Percentiles rank a stretch among this genome's conserved stretches.
phyloP scores from a whole-genome alignment of 176 grass and related monocot genomes.

The Phoenix dactylifera region DNA sequence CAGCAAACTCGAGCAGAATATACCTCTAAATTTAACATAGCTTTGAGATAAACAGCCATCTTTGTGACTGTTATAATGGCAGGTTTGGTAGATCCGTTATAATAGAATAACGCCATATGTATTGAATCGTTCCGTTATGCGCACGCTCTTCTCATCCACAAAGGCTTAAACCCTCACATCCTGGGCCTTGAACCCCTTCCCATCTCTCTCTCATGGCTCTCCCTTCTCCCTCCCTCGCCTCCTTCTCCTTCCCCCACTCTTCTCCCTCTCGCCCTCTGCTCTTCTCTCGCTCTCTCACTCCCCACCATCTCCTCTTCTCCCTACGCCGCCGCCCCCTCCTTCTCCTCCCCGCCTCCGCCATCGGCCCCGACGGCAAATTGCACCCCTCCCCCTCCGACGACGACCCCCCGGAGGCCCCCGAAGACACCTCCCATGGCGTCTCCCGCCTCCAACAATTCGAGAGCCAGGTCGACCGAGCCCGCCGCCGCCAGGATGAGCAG shows the following conservation, averaged over 20 bases:
- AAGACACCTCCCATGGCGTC: constrained; percentile 84
- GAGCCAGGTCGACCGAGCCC: constrained; percentile 54
- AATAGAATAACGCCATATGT: too few relatives aligned
- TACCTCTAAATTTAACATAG: too few relatives aligned
- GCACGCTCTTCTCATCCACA: too few relatives aligned
- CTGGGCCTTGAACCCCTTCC: too few relatives aligned
- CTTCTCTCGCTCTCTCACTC: constrained; percentile 14
- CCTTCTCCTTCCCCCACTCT: constrained; percentile 22
- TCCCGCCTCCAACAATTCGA: constrained; percentile 49
- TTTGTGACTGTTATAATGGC: too few relatives aligned
- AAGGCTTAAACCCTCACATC: too few relatives aligned
- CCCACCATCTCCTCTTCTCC: constrained; percentile 25
- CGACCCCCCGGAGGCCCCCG: constrained; percentile 75
- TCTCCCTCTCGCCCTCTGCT: constrained; percentile 28
- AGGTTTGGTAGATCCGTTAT: too few relatives aligned
- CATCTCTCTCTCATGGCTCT: too few relatives aligned
- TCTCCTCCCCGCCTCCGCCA: constrained; percentile 11
- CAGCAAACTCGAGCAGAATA: too few relatives aligned
- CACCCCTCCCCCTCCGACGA: constrained; percentile 53
- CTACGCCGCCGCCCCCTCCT: constrained; percentile 1
- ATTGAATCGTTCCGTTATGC: too few relatives aligned
- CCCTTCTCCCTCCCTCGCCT: constrained; percentile 1
- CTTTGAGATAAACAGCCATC: too few relatives aligned
- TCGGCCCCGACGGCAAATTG: constrained; percentile 26
- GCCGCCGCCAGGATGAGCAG: constrained; percentile 32